Evolutionary conservation across 345 rosid species (phyloP).

Genomic region (Crucihimalaya himalaica): DNA sequence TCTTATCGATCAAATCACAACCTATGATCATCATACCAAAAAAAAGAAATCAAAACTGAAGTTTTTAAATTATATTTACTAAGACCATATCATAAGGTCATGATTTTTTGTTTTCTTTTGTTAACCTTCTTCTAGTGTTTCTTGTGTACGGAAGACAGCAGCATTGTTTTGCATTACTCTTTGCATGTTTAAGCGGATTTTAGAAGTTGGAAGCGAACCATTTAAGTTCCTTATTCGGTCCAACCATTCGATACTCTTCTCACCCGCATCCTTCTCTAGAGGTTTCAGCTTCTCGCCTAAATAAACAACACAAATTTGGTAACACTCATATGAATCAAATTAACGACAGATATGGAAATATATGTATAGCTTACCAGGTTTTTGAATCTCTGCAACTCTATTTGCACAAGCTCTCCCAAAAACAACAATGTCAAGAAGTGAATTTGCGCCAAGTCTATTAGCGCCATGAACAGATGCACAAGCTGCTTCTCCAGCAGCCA

Average conservation of each 20-base stretch:
- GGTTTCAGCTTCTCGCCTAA: constrained; percentile 85
- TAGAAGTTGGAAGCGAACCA: constrained; percentile 83
- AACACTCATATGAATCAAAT: no score
- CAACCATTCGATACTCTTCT: constrained; percentile 84
- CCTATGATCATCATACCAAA: constrained; percentile 48
- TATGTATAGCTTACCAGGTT: constrained; percentile 56
- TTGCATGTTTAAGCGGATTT: constrained; percentile 90
- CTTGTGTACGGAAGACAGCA: constrained; percentile 96
- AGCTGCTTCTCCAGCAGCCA: constrained; percentile 99
- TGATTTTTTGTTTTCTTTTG: neutral
- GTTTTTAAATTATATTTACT: neutral
- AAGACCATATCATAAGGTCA: neutral
- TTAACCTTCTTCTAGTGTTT: constrained; percentile 90
- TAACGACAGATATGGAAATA: no score
- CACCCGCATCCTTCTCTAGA: constrained; percentile 78
- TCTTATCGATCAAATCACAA: constrained; percentile 75
- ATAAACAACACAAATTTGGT: neutral
- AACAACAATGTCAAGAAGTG: constrained; percentile 97
- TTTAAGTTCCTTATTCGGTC: constrained; percentile 78
- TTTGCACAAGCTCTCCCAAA: constrained; percentile 98
- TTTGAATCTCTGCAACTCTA: constrained; percentile 78
- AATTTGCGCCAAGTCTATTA: constrained; percentile 93
- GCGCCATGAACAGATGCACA: constrained; percentile 99
- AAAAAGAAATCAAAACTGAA: neutral
- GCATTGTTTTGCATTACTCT: constrained; percentile 93